Conservation (phyloP, 2,329 filamentous ascomycete species). For the Penicillium olsonii region DNA sequence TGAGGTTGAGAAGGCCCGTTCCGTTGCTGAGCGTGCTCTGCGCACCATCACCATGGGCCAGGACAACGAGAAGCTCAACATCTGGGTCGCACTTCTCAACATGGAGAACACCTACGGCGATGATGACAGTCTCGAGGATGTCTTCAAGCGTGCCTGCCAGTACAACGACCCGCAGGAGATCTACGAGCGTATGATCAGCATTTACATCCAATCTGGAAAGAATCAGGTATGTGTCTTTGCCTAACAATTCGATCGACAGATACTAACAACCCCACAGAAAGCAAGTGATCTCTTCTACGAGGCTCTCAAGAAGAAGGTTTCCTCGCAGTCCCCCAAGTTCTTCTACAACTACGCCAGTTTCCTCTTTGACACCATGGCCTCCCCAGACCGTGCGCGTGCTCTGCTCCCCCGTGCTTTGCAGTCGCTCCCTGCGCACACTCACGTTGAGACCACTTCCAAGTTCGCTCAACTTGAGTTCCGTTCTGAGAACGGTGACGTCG, state of each 20-base stretch:
- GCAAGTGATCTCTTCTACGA: slow-evolving; percentile 84
- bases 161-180: slow-evolving; percentile 92
- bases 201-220: slow-evolving; percentile 91
- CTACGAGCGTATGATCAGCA: slow-evolving; percentile 84
- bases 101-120: slow-evolving; percentile 88
- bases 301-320: slow-evolving; percentile 89
- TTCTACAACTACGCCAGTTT: slow-evolving; percentile 97
- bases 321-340: slow-evolving; percentile 68
- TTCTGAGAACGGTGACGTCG: slow-evolving; percentile 76
- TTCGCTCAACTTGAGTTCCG: slow-evolving; percentile 93
- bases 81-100: slow-evolving; percentile 94
- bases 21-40: slow-evolving; percentile 86
- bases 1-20: slow-evolving; percentile 83
- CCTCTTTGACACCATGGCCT: slow-evolving; percentile 71
- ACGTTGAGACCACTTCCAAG: slow-evolving; percentile 76
- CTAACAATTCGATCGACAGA: background rate
- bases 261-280: slow-evolving; percentile 59
- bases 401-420: slow-evolving; percentile 83
- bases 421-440: slow-evolving; percentile 69
- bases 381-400: slow-evolving; percentile 72
- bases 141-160: slow-evolving; percentile 89
- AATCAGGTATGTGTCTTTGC: slow-evolving; percentile 64
- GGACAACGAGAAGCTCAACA: slow-evolving; percentile 88
- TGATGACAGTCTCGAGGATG: slow-evolving; percentile 77
- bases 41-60: slow-evolving; percentile 89